Percentiles rank a stretch among this genome's conserved stretches.
phyloP scores from a whole-genome alignment of 805 yeast species.

The Pichia kluyveri region DNA sequence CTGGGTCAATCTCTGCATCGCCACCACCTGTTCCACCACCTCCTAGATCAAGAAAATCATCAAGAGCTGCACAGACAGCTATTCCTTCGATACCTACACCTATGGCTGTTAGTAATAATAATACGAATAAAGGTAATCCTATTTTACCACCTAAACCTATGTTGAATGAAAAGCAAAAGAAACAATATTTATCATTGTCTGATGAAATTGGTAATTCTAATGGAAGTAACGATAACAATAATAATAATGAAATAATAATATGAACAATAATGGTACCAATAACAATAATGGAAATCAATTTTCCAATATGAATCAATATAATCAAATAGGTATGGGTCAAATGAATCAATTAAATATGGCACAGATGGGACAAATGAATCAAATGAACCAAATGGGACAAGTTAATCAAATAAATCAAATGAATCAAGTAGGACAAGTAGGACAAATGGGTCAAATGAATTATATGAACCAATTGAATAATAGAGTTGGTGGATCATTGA shows the following conservation, averaged over 20 bases:
- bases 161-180: constrained; percentile 20
- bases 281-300: not conserved
- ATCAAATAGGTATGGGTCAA: not conserved
- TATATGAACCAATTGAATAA: not conserved
- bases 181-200: constrained; percentile 18
- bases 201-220: constrained; percentile 4
- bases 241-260: not conserved
- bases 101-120: not conserved
- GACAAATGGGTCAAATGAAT: not conserved
- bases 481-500: not conserved
- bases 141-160: constrained; percentile 25
- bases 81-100: not conserved
- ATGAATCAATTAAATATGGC: constrained; percentile 1
- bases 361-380: not conserved
- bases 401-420: not conserved
- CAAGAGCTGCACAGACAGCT: constrained; percentile 13
- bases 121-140: constrained; percentile 10
- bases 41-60: constrained; percentile 21
- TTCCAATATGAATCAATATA: not conserved
- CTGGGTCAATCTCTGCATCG: constrained; percentile 12
- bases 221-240: not conserved
- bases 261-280: not conserved
- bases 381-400: not conserved
- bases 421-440: not conserved
- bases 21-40: constrained; percentile 21